A percentile compares a stretch with the other conserved stretches of the same genome.
These are phyloP conservation scores for Raddia distichophylla DNA, from an alignment of 176 grass and related monocot genomes.

Conservation along the genomic window DNA sequence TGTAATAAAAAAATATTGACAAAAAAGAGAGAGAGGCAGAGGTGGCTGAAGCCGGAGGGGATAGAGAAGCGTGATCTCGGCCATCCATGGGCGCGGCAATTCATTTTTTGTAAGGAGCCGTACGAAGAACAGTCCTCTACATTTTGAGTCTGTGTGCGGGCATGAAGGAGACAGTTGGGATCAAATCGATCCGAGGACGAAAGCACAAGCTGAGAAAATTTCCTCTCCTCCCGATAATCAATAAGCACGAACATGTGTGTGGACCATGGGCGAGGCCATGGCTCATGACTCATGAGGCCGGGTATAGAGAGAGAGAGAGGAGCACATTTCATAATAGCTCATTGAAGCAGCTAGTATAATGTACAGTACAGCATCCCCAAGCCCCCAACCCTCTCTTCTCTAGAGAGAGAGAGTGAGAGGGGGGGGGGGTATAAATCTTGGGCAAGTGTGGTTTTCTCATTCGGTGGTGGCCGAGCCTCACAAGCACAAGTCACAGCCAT, in stretches of 20 bases:
- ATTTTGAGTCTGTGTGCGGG: slow-evolving; percentile 37
- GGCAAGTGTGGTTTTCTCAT: slow-evolving; percentile 54
- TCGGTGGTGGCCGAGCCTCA: slow-evolving; percentile 49
- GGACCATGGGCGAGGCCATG: slow-evolving; percentile 7
- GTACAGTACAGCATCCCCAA: slow-evolving; percentile 36
- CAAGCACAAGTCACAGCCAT: slow-evolving; percentile 49
- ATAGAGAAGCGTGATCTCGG: not conserved
- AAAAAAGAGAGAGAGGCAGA: no score
- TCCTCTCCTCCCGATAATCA: slow-evolving; percentile 1
- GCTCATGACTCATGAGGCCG: not conserved
- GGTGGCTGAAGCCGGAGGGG: no score
- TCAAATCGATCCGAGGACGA: slow-evolving; percentile 9
- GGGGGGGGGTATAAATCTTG: slow-evolving; percentile 67
- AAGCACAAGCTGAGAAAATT: not conserved
- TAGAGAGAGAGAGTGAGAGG: slow-evolving; percentile 39
- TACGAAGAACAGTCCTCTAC: slow-evolving; percentile 26
- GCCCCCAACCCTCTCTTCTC: not conserved
- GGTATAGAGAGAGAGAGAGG: not conserved
- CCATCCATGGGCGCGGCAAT: not conserved
- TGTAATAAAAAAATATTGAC: no score
- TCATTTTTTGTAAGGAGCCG: slow-evolving; percentile 18
- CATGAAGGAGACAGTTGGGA: slow-evolving; percentile 60
- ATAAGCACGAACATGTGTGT: slow-evolving; percentile 37
- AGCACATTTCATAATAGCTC: not conserved
- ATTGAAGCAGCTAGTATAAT: slow-evolving; percentile 27